These are phyloP conservation scores for Dissoconium aciculare DNA, from an alignment of 2,329 filamentous ascomycete genomes.

Conservation along the genomic window DNA sequence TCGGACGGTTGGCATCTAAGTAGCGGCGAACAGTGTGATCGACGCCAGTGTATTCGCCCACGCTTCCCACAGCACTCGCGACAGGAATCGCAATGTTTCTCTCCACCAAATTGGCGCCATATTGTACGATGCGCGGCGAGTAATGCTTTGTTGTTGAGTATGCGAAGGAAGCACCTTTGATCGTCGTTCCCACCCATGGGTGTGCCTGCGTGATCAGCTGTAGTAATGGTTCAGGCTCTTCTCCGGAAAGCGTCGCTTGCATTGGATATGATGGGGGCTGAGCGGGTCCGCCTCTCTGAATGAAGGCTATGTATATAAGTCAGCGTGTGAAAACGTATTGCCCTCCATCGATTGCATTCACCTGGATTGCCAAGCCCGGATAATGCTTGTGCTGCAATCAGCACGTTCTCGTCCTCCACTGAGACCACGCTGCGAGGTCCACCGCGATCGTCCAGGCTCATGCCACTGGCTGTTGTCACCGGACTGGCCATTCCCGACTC, in stretches of 20 bases:
- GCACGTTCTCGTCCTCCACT: constrained; percentile 35
- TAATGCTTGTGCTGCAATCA: constrained; percentile 36
- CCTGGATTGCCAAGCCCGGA: constrained; percentile 36
- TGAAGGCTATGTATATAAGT: too few species aligned
- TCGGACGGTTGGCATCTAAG: constrained; percentile 43
- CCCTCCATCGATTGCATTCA: constrained; percentile 23
- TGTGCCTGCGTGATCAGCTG: constrained; percentile 79
- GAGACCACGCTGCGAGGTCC: constrained; percentile 30
- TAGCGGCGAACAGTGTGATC: constrained; percentile 80
- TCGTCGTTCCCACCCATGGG: constrained; percentile 65
- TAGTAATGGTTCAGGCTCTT: constrained; percentile 63
- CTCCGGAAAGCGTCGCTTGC: constrained; percentile 2
- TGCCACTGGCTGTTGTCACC: constrained; percentile 30
- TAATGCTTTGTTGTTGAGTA: constrained; percentile 84
- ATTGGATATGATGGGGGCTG: constrained; percentile 17
- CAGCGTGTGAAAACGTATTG: too few species aligned
- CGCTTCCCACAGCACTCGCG: constrained; percentile 70
- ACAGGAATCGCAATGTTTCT: constrained; percentile 69
- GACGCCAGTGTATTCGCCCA: constrained; percentile 73
- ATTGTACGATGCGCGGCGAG: constrained; percentile 69
- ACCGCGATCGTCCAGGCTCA: constrained; percentile 27
- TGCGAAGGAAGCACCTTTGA: constrained; percentile 63
- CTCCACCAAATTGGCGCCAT: constrained; percentile 82
- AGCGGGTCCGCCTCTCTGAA: constrained; percentile 2
- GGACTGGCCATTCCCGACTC: constrained; percentile 26